Percentiles rank a stretch among this genome's conserved stretches.
Conservation (phyloP, 139 green algal species). For the Closterium sp. region DNA sequence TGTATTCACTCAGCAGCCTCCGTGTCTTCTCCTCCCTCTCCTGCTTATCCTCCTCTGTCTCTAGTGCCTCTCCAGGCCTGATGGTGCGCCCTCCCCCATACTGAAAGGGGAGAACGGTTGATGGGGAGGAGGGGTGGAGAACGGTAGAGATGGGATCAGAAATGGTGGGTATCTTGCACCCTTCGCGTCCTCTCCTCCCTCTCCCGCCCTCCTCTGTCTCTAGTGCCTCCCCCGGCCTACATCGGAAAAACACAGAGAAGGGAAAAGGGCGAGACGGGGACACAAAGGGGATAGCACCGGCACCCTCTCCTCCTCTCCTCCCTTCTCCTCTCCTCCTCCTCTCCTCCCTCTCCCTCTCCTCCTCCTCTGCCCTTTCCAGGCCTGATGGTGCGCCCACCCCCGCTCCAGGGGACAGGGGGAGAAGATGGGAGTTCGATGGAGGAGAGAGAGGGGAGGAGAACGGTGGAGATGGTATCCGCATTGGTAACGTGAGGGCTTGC, state of each 20-base stretch:
- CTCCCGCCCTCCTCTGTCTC: background rate
- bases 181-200: background rate
- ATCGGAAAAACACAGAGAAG: too few relatives aligned
- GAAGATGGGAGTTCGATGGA: background rate
- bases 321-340: background rate
- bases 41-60: constrained; percentile 6
- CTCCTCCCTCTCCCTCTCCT: background rate
- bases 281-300: too few relatives aligned
- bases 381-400: constrained; percentile 69
- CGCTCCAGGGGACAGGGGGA: constrained; percentile 54
- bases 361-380: background rate
- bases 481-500: too few relatives aligned
- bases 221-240: too few relatives aligned
- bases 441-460: background rate
- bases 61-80: constrained; percentile 24
- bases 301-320: background rate
- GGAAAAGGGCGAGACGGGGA: too few relatives aligned
- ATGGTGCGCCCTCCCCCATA: constrained; percentile 77
- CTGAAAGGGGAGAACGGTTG: constrained; percentile 47
- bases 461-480: background rate
- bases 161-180: background rate
- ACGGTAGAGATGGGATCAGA: background rate
- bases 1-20: too few relatives aligned
- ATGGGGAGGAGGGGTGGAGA: background rate
- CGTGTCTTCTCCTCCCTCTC: too few relatives aligned